phyloP scores from a whole-genome alignment of 805 yeast species.

The Starmerella cellae region DNA sequence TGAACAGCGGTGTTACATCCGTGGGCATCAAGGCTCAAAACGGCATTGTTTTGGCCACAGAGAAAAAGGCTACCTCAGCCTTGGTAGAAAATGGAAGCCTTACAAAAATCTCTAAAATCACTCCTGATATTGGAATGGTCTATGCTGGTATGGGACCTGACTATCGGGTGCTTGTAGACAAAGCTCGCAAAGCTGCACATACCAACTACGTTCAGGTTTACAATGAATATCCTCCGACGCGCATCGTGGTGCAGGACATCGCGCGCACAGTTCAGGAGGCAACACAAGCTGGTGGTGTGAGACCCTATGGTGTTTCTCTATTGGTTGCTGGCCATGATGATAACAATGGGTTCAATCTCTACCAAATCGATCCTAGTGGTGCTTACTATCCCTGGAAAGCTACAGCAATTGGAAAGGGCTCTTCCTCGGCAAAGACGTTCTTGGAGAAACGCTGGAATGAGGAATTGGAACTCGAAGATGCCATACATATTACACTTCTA shows the following conservation, averaged over 20 bases:
- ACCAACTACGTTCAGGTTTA: slow-evolving; percentile 83
- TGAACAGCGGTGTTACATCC: slow-evolving; percentile 94
- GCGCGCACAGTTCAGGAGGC: slow-evolving; percentile 97
- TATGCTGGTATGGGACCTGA: slow-evolving; percentile 99
- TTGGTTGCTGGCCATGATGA: slow-evolving; percentile 91
- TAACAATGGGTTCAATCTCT: slow-evolving; percentile 58
- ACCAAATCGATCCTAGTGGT: slow-evolving; percentile 97
- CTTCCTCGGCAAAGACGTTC: slow-evolving; percentile 92
- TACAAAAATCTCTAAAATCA: slow-evolving; percentile 65
- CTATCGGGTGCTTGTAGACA: slow-evolving; percentile 84
- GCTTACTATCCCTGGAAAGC: slow-evolving; percentile 99
- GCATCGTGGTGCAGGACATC: slow-evolving; percentile 81
- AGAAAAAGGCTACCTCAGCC: slow-evolving; percentile 72
- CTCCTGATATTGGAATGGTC: slow-evolving; percentile 94
- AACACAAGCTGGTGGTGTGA: slow-evolving; percentile 96
- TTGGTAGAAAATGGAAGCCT: slow-evolving; percentile 62
- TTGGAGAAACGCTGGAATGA: slow-evolving; percentile 97
- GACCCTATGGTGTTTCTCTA: slow-evolving; percentile 96
- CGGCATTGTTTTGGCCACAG: slow-evolving; percentile 94
- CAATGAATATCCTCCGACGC: slow-evolving; percentile 95
- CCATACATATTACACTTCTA: slow-evolving; percentile 86
- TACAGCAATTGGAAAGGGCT: slow-evolving; percentile 94
- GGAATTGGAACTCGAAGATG: slow-evolving; percentile 93
- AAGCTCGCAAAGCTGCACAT: slow-evolving; percentile 86
- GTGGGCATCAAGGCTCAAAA: slow-evolving; percentile 88